Percentiles rank a stretch among this genome's conserved stretches.
Evolutionary conservation across 164 flowering plant species (phyloP).

Genomic region (Nymphaea thermarum): DNA sequence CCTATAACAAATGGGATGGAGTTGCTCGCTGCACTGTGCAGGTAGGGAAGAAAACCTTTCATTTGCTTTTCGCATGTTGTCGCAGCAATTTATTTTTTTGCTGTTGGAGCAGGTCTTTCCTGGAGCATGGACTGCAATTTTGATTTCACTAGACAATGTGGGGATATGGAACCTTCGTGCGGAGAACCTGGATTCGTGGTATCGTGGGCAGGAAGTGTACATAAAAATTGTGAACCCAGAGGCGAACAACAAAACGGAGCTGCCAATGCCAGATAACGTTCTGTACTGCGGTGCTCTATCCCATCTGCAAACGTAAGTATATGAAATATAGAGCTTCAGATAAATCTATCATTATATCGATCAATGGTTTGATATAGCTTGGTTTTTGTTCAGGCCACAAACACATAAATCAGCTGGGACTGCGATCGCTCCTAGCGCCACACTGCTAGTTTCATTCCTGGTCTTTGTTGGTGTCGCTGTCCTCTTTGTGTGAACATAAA

Average conservation of each 20-base stretch:
- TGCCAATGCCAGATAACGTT: conserved; percentile 53
- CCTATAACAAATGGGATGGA: conserved; percentile 84
- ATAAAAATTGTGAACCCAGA: conserved; percentile 67
- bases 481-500: neutral
- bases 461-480: neutral
- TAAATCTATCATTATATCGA: neutral
- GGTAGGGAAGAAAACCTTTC: conserved; percentile 23
- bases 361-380: no score
- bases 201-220: conserved; percentile 84
- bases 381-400: neutral
- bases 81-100: neutral
- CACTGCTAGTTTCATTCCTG: neutral
- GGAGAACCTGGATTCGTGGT: conserved; percentile 78
- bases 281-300: conserved; percentile 75
- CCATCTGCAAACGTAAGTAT: conserved; percentile 27
- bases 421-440: neutral
- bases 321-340: neutral
- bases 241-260: conserved; percentile 37
- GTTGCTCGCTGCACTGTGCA: conserved; percentile 62
- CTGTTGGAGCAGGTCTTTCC: conserved; percentile 64
- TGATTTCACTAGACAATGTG: conserved; percentile 76
- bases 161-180: conserved; percentile 95
- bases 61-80: neutral
- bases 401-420: neutral
- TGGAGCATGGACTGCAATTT: conserved; percentile 92